A percentile compares a stretch with the other conserved stretches of the same genome.
phyloP scores from a whole-genome alignment of 805 yeast species.

The Hanseniaspora meyeri region DNA sequence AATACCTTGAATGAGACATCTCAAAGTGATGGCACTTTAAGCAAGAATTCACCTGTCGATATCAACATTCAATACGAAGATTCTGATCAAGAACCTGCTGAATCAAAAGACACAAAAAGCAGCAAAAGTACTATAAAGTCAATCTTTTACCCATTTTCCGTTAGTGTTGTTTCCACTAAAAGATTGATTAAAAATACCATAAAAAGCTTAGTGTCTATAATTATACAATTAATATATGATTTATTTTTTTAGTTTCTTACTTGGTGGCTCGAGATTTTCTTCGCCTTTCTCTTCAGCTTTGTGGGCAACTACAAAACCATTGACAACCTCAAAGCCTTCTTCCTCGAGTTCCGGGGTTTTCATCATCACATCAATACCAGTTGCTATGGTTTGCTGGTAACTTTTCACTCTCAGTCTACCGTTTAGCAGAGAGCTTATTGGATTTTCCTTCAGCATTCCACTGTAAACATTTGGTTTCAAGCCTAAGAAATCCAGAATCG shows the following conservation, averaged over 20 bases:
- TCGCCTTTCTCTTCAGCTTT: not conserved
- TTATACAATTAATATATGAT: not conserved
- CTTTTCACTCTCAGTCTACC: conserved; percentile 65
- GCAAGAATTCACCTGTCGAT: not conserved
- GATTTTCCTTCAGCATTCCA: conserved; percentile 44
- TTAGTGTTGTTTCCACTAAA: not conserved
- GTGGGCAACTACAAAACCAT: conserved; percentile 12
- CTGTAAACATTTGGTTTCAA: conserved; percentile 51
- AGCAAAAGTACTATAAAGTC: not conserved
- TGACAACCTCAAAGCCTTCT: not conserved
- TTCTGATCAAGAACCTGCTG: not conserved
- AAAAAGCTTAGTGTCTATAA: not conserved
- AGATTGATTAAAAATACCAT: not conserved
- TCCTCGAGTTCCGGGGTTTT: not conserved
- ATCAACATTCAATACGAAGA: not conserved
- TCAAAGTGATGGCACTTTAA: not conserved
- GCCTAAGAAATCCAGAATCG: conserved; percentile 57
- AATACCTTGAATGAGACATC: too few species aligned
- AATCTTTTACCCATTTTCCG: not conserved
- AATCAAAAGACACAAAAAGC: not conserved
- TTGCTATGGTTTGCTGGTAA: conserved; percentile 60
- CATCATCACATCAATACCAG: conserved; percentile 35
- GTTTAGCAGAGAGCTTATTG: conserved; percentile 53
- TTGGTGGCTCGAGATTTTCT: not conserved
- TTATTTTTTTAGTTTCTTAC: conserved; percentile 5